Evolutionary conservation across 257 asterid genomes (phyloP).

Genomic region (Solanum phureja): DNA sequence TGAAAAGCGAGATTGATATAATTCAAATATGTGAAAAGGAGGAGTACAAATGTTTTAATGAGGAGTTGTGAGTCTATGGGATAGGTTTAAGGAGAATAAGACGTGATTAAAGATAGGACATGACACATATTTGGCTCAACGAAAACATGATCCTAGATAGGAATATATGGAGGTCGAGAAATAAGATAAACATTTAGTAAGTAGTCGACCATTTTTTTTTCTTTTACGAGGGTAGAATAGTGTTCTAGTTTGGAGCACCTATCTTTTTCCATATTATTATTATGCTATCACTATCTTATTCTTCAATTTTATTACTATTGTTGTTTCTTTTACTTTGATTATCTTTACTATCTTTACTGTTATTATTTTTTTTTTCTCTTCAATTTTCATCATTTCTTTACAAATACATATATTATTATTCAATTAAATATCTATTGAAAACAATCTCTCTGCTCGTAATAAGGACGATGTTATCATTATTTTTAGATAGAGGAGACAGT

Average conservation of each 20-base stretch:
- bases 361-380: neutral
- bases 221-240: neutral
- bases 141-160: neutral
- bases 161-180: rapidly evolving
- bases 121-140: neutral
- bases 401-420: neutral
- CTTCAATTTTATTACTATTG: neutral
- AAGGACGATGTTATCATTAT: neutral
- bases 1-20: neutral
- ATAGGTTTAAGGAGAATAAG: neutral
- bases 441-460: neutral
- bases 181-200: neutral
- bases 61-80: neutral
- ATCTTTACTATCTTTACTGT: neutral
- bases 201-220: neutral
- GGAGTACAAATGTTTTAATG: rapidly evolving
- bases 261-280: neutral
- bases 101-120: neutral
- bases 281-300: neutral
- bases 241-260: neutral
- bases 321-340: neutral
- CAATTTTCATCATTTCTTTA: neutral
- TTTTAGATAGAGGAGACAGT: neutral
- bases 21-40: neutral
- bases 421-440: neutral